phyloP scores from a whole-genome alignment of 2,329 filamentous ascomycete genomes.

The Fusarium guadeloupense region DNA sequence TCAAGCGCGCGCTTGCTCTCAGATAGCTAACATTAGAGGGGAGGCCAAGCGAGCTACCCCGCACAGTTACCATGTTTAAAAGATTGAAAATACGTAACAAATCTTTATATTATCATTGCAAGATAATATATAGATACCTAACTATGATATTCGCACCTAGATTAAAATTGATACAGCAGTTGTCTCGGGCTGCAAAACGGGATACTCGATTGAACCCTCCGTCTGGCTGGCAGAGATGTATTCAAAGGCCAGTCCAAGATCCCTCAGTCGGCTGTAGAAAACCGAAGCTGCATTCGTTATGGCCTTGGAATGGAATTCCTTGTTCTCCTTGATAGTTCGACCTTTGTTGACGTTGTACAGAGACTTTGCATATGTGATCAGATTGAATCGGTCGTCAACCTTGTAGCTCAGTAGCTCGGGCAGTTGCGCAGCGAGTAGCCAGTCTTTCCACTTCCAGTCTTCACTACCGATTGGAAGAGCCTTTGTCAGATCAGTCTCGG shows the following conservation, averaged over 20 bases:
- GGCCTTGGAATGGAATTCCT: background rate
- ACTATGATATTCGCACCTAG: too few species aligned
- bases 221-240: conserved; percentile 8
- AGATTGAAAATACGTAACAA: too few species aligned
- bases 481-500: conserved; percentile 16
- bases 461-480: conserved; percentile 25
- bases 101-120: too few species aligned
- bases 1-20: too few species aligned
- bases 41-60: too few species aligned
- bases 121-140: too few species aligned
- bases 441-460: conserved; percentile 29
- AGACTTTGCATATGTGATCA: conserved; percentile 26
- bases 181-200: conserved; percentile 16
- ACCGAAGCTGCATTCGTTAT: conserved; percentile 5
- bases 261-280: conserved; percentile 10
- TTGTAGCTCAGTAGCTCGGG: conserved; percentile 29
- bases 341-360: conserved; percentile 22
- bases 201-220: conserved; percentile 15
- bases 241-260: background rate
- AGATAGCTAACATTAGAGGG: too few species aligned
- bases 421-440: conserved; percentile 16
- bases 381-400: conserved; percentile 20
- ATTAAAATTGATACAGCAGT: conserved; percentile 27
- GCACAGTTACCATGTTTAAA: too few species aligned
- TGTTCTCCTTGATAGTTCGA: background rate